Evolutionary conservation across 176 grass and related monocot genomes (phyloP).

Genomic region (Tuctoria greenei): DNA sequence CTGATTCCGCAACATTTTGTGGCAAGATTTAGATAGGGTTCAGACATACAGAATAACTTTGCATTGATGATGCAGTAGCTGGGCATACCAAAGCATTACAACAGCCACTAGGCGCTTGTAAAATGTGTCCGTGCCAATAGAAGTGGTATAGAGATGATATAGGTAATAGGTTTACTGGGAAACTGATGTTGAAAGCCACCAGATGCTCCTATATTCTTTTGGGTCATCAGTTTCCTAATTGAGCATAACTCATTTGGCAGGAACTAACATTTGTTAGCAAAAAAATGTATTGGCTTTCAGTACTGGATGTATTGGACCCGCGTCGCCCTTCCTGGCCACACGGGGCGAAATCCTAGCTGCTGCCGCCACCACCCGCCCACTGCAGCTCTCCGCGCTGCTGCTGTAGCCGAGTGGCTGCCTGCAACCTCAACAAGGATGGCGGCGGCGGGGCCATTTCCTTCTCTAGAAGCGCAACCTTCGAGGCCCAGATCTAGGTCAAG

Average conservation of each 20-base stretch:
- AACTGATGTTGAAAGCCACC: constrained; percentile 25
- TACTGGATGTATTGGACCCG: too few species aligned
- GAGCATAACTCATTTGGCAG: constrained; percentile 12
- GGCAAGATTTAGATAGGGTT: constrained; percentile 40
- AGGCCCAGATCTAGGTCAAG: too few species aligned
- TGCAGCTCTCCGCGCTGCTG: too few species aligned
- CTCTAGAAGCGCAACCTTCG: too few species aligned
- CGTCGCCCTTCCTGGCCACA: too few species aligned
- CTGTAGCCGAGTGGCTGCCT: too few species aligned
- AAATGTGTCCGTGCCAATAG: constrained; percentile 35
- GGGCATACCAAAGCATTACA: constrained; percentile 26
- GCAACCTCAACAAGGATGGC: too few species aligned
- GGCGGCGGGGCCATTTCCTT: too few species aligned
- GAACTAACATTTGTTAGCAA: background rate
- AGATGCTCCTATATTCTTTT: constrained; percentile 46
- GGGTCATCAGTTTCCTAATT: constrained; percentile 25
- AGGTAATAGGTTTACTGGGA: constrained; percentile 40
- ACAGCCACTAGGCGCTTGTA: constrained; percentile 38
- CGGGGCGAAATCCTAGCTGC: too few species aligned
- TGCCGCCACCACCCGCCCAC: too few species aligned
- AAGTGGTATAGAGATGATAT: constrained; percentile 35
- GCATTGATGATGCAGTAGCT: constrained; percentile 28
- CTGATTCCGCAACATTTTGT: constrained; percentile 46
- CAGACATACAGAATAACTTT: constrained; percentile 26
- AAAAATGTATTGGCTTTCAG: background rate